These are phyloP conservation scores for Amanita rubescens DNA, from an alignment of 768 basidiomycete genomes.

Conservation along the genomic window DNA sequence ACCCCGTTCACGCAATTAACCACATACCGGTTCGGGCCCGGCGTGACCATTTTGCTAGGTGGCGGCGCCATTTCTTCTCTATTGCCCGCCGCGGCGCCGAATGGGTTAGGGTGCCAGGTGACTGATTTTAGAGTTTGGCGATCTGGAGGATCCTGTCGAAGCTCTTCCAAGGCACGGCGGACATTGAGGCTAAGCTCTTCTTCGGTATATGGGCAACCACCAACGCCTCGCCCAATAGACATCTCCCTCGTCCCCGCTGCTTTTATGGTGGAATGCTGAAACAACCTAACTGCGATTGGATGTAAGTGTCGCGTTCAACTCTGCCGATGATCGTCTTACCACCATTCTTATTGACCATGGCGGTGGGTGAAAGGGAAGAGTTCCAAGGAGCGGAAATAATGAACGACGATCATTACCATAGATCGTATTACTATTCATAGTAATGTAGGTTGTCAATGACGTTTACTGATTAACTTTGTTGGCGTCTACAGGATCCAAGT, in stretches of 20 bases:
- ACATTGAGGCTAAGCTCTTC: conserved; percentile 5
- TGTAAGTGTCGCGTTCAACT: no score
- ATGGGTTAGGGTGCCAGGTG: neutral
- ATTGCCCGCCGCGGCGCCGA: neutral
- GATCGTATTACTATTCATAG: neutral
- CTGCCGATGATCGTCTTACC: neutral
- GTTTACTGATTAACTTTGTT: no score
- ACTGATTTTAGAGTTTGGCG: neutral
- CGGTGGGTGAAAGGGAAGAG: neutral
- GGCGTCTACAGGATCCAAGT: no score
- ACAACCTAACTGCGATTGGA: neutral
- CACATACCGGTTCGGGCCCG: neutral
- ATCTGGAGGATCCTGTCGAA: neutral
- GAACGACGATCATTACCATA: no score
- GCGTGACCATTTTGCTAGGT: neutral
- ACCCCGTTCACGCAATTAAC: neutral
- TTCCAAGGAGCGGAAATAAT: no score
- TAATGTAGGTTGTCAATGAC: neutral
- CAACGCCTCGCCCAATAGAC: neutral
- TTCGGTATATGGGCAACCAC: neutral
- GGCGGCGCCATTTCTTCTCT: neutral
- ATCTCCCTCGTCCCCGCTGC: neutral
- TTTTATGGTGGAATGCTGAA: neutral
- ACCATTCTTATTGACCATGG: neutral
- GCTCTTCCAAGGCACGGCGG: conserved; percentile 2